phyloP scores from a whole-genome alignment of 2,329 filamentous ascomycete genomes.

The Clathrospora elynae region DNA sequence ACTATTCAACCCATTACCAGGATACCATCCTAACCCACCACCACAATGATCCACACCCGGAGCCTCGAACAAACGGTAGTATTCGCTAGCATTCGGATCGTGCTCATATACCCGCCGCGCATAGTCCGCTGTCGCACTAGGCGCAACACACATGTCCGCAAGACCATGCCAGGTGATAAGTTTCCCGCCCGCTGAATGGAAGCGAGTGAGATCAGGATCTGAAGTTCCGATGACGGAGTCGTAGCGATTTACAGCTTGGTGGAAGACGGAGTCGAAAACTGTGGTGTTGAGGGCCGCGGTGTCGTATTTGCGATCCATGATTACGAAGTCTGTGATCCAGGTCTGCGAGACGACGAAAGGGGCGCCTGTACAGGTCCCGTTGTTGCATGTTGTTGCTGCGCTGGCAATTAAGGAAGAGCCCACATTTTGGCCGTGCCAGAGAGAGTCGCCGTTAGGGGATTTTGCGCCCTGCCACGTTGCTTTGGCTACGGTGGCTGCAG shows the following conservation, averaged over 20 bases:
- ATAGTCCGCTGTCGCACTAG: conserved; percentile 20
- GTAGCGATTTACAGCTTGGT: conserved; percentile 15
- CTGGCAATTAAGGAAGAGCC: conserved; percentile 11
- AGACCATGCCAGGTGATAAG: conserved; percentile 31
- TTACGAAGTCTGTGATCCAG: conserved; percentile 22
- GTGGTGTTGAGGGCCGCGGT: conserved; percentile 9
- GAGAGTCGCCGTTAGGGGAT: conserved; percentile 13
- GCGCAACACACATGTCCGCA: conserved; percentile 19
- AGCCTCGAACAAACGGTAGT: conserved; percentile 39
- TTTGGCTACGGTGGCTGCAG: conserved; percentile 17
- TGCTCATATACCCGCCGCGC: conserved; percentile 16
- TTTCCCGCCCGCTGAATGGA: conserved; percentile 28
- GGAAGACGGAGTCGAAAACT: conserved; percentile 13
- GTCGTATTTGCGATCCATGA: conserved; percentile 17
- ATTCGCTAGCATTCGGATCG: conserved; percentile 23
- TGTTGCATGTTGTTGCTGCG: conserved; percentile 15
- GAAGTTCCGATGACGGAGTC: conserved; percentile 18
- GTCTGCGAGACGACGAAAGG: conserved; percentile 13
- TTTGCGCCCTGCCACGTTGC: conserved; percentile 21
- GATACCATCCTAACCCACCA: conserved; percentile 27
- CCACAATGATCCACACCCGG: conserved; percentile 39
- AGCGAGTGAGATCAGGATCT: conserved; percentile 15
- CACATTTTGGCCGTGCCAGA: conserved; percentile 20
- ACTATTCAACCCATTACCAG: conserved; percentile 23
- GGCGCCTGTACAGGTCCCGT: conserved; percentile 15